Evolutionary conservation across 805 yeast species (phyloP), one percentile per base, ranked within the genome.

Genomic region (Metschnikowia proteae): DNA sequence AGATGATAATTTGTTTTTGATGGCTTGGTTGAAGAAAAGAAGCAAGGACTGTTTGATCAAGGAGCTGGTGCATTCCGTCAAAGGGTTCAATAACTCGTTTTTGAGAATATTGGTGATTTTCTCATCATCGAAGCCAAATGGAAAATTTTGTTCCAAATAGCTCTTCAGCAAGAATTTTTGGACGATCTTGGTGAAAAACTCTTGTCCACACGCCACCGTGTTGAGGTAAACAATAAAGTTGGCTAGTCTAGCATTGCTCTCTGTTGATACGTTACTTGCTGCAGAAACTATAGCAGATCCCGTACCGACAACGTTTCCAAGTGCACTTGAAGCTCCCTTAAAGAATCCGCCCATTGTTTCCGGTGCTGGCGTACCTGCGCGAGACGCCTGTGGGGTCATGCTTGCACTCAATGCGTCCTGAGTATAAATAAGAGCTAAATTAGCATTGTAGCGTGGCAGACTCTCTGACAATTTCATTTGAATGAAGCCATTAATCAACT

Each of bases 171-270:
- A 60, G 34, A 79, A 53, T 41, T 78, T 77, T n/a, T 63, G 67
- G 7, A 82, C 55, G 34, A 88, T 65, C 49, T 78, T 80, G 9
- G 67, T 63, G 31, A 86, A 71, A 59, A 88, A 86, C 6, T 70
- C 74, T 23, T 78, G 75, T 25, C 86, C 82, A 38, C 83, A 67
- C 8, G 84, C 81, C 4, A 90, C 71, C 1, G 95, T 83, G 65
- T 92, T 91, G 50, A 90, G 69, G 50, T 84, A 79, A 1, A 87
- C 69, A 36, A 89, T 67, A 60, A 81, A 90, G 11, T 78, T 79
- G 30, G 80, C 75, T 11, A 87, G 63, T 49, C 79, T 75, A 3
- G 75, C 68, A 42, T 67, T 65, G 49, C 70, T 72, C 6, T 78
- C 76, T n/a, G 62, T 44, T 3, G 72, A 53, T 1, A 63, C 56